Evolutionary conservation across 2,329 filamentous ascomycete species (phyloP).

Genomic region (Hirsutella rhossiliensis): DNA sequence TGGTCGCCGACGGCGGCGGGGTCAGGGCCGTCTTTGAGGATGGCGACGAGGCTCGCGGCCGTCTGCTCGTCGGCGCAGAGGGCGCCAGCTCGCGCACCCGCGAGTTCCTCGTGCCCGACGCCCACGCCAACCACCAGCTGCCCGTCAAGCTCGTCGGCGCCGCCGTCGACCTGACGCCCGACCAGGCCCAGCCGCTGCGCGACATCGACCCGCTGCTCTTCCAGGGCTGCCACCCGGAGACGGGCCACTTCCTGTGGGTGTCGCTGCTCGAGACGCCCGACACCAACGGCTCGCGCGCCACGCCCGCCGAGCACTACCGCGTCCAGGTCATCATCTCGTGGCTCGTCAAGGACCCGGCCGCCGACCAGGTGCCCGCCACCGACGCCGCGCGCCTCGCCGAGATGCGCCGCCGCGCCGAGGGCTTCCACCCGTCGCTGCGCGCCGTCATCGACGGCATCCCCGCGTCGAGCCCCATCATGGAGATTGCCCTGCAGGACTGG

Average conservation of each 20-base stretch:
- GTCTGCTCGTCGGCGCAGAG: slow-evolving; percentile 26
- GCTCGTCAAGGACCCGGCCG: slow-evolving; percentile 20
- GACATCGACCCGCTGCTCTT: slow-evolving; percentile 41
- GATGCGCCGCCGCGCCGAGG: slow-evolving; percentile 24
- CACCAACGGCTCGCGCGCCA: slow-evolving; percentile 20
- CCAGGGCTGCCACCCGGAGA: slow-evolving; percentile 38
- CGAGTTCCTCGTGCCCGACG: slow-evolving; percentile 18
- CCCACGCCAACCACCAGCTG: slow-evolving; percentile 18
- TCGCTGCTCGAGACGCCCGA: slow-evolving; percentile 29
- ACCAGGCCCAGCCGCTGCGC: slow-evolving; percentile 25
- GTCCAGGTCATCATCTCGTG: slow-evolving; percentile 35
- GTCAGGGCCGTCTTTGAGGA: slow-evolving; percentile 18
- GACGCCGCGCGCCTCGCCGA: slow-evolving; percentile 19
- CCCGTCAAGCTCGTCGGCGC: slow-evolving; percentile 26
- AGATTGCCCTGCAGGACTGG: slow-evolving; percentile 24
- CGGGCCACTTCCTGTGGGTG: slow-evolving; percentile 38
- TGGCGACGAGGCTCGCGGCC: slow-evolving; percentile 18
- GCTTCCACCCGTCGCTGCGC: slow-evolving; percentile 25
- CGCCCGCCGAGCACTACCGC: slow-evolving; percentile 20
- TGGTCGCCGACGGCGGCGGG: slow-evolving; percentile 5
- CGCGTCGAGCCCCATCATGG: slow-evolving; percentile 21
- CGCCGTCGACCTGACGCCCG: slow-evolving; percentile 22
- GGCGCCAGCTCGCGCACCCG: slow-evolving; percentile 25
- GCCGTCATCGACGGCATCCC: slow-evolving; percentile 30
- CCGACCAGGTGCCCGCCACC: slow-evolving; percentile 20